Base-by-base conservation (phyloP, 257 asterid species). In the Jacaranda copaia region DNA sequence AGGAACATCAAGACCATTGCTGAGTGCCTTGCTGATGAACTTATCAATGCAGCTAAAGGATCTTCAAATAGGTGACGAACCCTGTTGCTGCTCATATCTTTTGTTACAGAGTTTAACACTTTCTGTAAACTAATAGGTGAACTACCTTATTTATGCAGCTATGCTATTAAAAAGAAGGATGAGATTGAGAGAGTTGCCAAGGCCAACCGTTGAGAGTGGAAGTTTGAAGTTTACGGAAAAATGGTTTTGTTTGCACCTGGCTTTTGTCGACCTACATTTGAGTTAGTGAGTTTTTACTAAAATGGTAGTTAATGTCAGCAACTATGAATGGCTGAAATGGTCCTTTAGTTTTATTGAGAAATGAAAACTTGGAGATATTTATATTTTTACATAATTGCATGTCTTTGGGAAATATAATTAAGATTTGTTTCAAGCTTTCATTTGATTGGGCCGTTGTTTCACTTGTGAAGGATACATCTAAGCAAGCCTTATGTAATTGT, bases 161-260 rank as follows among this genome's bases (percentile, higher is more conserved):
- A 91, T 76, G 98, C 98, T 8, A 93, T 93, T 4, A 93, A 93
- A 80, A 93, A 91, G 97, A 93, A 93, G 74, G 97, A 92, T 9
- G 97, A 92, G 88, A 91, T 92, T 77, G 98, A 92, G 85, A 88
- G 97, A 81, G 98, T 92, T 84, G 97, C 97, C 43, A 92, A 91
- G 89, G 98, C 96, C 76, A 91, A 93, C 80, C 94, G 96, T 88
- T 93, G 58, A 87, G 82, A 11, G 61, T 56, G 52, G 38, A 48
- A 38, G 5, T 38, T 59, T 65, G 75, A 52, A 35, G 39, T 45
- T 60, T 66, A 25, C 20, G 51, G 52, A 32, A n/a, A 32, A 39
- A 68, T 62, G 70, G 73, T 81, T 45, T 60, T 64, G 38, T 65
- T 46, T 78, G 61, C 43, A 3, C 56, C 38, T 25, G 46, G 48